A percentile compares a stretch with the other conserved stretches of the same genome.
phyloP scores from a whole-genome alignment of 352 stramenopile genomes.

The Phytopythium aichiense region DNA sequence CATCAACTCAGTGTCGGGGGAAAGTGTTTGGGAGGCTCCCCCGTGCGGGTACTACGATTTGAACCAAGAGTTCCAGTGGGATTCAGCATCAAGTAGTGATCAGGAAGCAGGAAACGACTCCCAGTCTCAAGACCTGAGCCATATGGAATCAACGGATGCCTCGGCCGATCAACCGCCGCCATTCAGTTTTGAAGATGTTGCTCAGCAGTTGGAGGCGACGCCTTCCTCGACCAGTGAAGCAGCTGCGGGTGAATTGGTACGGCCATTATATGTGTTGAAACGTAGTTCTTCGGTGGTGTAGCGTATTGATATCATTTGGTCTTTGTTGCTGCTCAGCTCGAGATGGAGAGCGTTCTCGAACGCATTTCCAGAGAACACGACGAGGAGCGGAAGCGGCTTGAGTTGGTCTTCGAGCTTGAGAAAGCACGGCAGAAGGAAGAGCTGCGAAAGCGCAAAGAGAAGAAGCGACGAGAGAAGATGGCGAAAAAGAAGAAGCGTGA shows the following conservation, averaged over 20 bases:
- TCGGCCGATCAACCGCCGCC: neutral
- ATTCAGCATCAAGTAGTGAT: neutral
- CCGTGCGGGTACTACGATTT: constrained; percentile 53
- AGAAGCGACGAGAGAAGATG: constrained; percentile 44
- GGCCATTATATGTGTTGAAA: neutral
- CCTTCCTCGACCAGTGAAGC: neutral
- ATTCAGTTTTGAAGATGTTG: constrained; percentile 1
- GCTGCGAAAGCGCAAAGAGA: constrained; percentile 60
- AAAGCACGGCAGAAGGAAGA: constrained; percentile 69
- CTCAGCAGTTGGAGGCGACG: neutral
- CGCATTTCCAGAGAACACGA: constrained; percentile 67
- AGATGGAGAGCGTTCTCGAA: constrained; percentile 56
- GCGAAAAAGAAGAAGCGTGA: constrained; percentile 45
- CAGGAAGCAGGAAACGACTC: neutral
- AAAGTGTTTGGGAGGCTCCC: constrained; percentile 63
- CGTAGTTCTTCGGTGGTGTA: neutral
- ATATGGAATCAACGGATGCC: neutral
- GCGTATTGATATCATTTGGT: neutral
- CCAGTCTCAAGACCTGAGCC: neutral
- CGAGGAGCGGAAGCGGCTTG: constrained; percentile 51
- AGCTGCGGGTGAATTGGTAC: neutral
- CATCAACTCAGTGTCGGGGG: constrained; percentile 44
- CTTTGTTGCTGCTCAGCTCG: constrained; percentile 19
- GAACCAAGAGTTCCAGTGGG: constrained; percentile 49
- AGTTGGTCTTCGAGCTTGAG: constrained; percentile 62